A percentile compares a stretch with the other conserved stretches of the same genome.
phyloP scores from a whole-genome alignment of 2,329 filamentous ascomycete species.

The Ophiostoma ulmi region DNA sequence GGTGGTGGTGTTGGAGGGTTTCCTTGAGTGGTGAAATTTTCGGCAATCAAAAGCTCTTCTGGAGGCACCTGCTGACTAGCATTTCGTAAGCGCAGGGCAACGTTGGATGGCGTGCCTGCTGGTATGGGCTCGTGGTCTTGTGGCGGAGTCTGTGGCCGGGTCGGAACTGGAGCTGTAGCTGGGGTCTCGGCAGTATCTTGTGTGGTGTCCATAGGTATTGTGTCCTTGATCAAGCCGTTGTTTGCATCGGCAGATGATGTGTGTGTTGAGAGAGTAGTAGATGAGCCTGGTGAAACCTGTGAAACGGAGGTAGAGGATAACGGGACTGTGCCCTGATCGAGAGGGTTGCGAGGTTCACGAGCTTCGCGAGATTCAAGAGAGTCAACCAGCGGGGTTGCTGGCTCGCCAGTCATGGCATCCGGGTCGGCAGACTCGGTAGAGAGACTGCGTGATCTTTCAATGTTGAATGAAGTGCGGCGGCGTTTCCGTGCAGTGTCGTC shows the following conservation, averaged over 20 bases:
- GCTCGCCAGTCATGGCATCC: background rate
- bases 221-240: background rate
- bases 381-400: background rate
- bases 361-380: no score
- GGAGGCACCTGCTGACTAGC: constrained; percentile 27
- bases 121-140: background rate
- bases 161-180: background rate
- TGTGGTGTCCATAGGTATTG: background rate
- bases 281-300: background rate
- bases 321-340: background rate
- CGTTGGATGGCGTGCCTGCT: constrained; percentile 28
- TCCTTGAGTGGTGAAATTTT: constrained; percentile 25
- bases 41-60: background rate
- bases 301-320: background rate
- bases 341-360: background rate
- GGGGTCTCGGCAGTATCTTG: background rate
- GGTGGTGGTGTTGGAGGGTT: background rate
- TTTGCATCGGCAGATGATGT: background rate
- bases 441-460: constrained; percentile 44
- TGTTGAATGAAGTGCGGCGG: constrained; percentile 54
- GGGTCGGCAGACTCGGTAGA: constrained; percentile 42
- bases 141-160: background rate
- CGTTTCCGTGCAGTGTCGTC: constrained; percentile 54
- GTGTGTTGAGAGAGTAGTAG: background rate
- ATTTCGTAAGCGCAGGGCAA: constrained; percentile 57